Base-by-base conservation (phyloP, 805 yeast genomes). In the Kluyveromyces lactis region DNA sequence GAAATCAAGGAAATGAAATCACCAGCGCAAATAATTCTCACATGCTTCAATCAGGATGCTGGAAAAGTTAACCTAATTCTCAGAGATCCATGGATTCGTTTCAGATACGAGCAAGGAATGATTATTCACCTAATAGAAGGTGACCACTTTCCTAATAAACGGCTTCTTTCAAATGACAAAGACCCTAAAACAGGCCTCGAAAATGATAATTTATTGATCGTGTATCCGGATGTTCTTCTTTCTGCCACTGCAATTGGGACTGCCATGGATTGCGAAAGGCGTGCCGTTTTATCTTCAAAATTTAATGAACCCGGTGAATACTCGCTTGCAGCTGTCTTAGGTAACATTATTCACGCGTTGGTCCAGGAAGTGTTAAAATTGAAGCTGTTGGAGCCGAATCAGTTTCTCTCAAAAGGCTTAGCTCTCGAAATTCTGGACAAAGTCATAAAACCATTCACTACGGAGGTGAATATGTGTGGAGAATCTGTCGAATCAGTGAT, bases 171-270 rank as follows among this genome's bases (percentile, higher is more conserved):
- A 2, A 54, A 50, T 34, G 60, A 55, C 36, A 48, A 41, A 26
- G 51, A 59, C 43, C 56, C 59, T 0, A 34, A 42, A 9, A 55
- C 60, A 1, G 47, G 45, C 9, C 26, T 43, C 13, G 47, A 72
- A 42, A 61, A 69, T 26, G 71, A 71, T 23, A 77, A 81, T 48
- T 55, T 87, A n/a, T 59, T 89, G 21, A 71, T 90, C 16, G 72
- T 92, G 72, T 75, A 83, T 47, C 98, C 98, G 0, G 97, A 92
- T 55, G 62, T 75, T 3, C 61, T 92, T 10, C 62, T 90, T 0
- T 75, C 96, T 0, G 87, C 95, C 2, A 92, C 97, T 0, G 64
- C 80, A 3, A 73, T 87, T 1, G 81, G 96, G 1, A 82, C 82
- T 31, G 80, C 90, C 2, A 63, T 86, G 23, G 69, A 66, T 15